Evolutionary conservation across 805 yeast species (phyloP).

Genomic region (Cyberlindnera meyerae): DNA sequence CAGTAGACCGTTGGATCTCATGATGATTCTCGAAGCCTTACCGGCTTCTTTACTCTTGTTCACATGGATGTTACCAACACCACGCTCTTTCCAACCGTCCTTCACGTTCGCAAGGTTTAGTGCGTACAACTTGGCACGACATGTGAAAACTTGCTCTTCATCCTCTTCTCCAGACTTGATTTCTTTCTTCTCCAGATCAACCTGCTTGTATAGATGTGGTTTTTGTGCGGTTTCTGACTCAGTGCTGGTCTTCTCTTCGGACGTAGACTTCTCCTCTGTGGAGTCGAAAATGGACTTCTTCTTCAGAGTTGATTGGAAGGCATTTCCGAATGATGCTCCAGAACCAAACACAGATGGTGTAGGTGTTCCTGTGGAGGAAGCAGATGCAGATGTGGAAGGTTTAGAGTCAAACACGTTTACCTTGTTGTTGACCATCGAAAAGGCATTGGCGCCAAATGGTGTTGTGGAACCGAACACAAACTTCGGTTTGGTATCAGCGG

Average conservation of each 20-base stretch:
- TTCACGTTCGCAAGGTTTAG: conserved; percentile 59
- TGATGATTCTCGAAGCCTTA: conserved; percentile 68
- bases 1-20: conserved; percentile 86
- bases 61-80: conserved; percentile 82
- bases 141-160: conserved; percentile 62
- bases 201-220: conserved; percentile 44
- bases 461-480: conserved; percentile 55
- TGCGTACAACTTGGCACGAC: conserved; percentile 75
- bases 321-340: conserved; percentile 44
- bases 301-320: conserved; percentile 46
- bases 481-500: conserved; percentile 28
- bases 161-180: conserved; percentile 87
- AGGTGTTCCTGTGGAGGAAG: conserved; percentile 9
- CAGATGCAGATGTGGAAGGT: conserved; percentile 17
- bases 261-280: conserved; percentile 14
- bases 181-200: conserved; percentile 55
- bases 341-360: conserved; percentile 38
- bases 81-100: conserved; percentile 95
- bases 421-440: conserved; percentile 28
- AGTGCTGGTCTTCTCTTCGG: conserved; percentile 16
- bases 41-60: conserved; percentile 37
- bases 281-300: conserved; percentile 57
- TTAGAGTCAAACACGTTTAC: conserved; percentile 37
- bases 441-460: conserved; percentile 40
- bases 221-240: conserved; percentile 17